These are phyloP conservation scores for Trichophyton equinum DNA, from an alignment of 2,329 filamentous ascomycete species.

Conservation along the genomic window DNA sequence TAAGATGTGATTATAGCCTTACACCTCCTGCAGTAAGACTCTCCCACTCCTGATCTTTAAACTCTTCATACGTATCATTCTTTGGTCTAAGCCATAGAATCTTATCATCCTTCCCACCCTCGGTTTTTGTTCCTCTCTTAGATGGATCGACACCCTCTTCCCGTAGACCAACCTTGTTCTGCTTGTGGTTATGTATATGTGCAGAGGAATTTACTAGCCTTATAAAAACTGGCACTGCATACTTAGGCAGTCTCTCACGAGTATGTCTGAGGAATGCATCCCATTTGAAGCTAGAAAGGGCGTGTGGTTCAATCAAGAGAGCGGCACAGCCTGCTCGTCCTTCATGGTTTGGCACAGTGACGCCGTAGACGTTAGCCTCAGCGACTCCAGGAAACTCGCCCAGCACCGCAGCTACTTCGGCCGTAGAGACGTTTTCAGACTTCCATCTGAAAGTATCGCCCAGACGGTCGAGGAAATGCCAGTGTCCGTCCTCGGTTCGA, in stretches of 20 bases:
- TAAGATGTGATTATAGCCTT: conserved; percentile 30
- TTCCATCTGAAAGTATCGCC: conserved; percentile 69
- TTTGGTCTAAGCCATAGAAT: conserved; percentile 40
- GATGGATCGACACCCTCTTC: conserved; percentile 52
- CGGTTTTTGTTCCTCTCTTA: conserved; percentile 34
- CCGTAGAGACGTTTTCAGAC: conserved; percentile 54
- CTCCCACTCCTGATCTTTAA: conserved; percentile 48
- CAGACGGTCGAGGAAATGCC: conserved; percentile 58
- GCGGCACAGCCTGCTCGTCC: conserved; percentile 54
- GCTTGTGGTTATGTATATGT: conserved; percentile 57
- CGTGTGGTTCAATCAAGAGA: conserved; percentile 42
- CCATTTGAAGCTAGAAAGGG: conserved; percentile 45
- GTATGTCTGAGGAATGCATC: conserved; percentile 46
- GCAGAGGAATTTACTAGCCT: conserved; percentile 44
- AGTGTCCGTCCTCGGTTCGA: conserved; percentile 49
- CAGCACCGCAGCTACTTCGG: conserved; percentile 54
- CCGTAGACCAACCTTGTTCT: conserved; percentile 60
- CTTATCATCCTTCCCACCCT: conserved; percentile 33
- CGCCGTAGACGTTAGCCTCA: conserved; percentile 61
- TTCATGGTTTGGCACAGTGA: conserved; percentile 52
- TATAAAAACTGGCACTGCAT: conserved; percentile 64
- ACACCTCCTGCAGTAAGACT: conserved; percentile 34
- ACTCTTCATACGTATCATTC: conserved; percentile 45
- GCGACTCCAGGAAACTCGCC: conserved; percentile 46
- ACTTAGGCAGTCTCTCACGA: conserved; percentile 51